Conservation (phyloP, 78 protist species). For the Protostelium mycophagum region DNA sequence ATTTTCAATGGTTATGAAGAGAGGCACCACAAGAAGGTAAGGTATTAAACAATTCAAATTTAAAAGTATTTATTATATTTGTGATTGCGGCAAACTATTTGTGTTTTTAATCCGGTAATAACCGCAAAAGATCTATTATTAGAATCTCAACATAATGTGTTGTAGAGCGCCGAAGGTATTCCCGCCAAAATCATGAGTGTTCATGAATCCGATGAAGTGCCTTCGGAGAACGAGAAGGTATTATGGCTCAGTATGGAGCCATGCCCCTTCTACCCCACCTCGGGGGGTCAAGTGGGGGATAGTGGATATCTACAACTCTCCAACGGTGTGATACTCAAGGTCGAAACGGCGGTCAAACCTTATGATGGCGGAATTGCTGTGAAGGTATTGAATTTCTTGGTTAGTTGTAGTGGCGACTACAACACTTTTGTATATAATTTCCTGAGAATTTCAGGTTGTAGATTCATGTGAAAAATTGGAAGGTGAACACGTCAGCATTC, state of each 20-base stretch:
- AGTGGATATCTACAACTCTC: slow-evolving; percentile 1
- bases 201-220: no score
- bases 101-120: no score
- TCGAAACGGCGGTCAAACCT: slow-evolving; percentile 22
- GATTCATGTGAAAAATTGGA: not conserved
- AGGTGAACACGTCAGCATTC: not conserved
- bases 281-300: slow-evolving; percentile 63
- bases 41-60: no score
- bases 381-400: not conserved
- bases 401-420: not conserved
- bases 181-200: not conserved
- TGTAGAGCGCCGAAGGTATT: not conserved
- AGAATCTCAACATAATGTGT: not conserved
- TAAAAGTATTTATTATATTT: no score
- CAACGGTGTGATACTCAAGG: not conserved
- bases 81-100: no score
- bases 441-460: not conserved
- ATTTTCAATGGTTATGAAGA: not conserved
- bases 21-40: not conserved
- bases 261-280: slow-evolving; percentile 34
- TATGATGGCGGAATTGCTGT: slow-evolving; percentile 23
- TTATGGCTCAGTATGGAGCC: slow-evolving; percentile 15
- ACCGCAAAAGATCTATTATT: no score
- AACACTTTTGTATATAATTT: no score
- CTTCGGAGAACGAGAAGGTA: slow-evolving; percentile 9